Evolutionary conservation across 1,284 basidiomycete species (phyloP).

Genomic region (Pascua guehoae): DNA sequence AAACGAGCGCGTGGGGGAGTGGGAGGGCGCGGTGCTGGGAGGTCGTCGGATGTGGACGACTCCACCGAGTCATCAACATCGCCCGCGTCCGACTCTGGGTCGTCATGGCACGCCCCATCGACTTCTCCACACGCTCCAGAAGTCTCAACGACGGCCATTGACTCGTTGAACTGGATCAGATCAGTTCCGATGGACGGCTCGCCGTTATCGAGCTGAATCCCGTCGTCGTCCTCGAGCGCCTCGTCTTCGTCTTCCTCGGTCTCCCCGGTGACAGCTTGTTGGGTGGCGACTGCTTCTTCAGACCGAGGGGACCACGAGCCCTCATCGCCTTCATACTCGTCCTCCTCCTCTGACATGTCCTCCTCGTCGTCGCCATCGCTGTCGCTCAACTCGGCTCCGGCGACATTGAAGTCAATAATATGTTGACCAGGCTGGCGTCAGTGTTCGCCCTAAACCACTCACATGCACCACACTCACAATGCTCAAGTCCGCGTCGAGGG

Average conservation of each 20-base stretch:
- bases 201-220: slow-evolving; percentile 2
- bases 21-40: neutral
- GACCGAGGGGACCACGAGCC: no score
- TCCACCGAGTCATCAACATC: neutral
- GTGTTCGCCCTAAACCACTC: neutral
- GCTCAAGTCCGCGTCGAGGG: slow-evolving; percentile 33
- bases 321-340: slow-evolving; percentile 9
- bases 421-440: slow-evolving; percentile 25
- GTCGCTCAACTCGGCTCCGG: slow-evolving; percentile 5
- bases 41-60: neutral
- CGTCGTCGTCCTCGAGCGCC: slow-evolving; percentile 6
- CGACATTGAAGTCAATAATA: slow-evolving; percentile 18
- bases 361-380: slow-evolving; percentile 7
- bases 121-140: no score
- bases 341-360: neutral
- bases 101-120: neutral
- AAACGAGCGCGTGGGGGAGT: slow-evolving; percentile 18
- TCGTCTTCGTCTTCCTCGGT: slow-evolving; percentile 5
- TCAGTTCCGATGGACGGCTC: slow-evolving; percentile 3
- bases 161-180: no score
- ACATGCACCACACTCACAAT: slow-evolving; percentile 25
- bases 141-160: no score
- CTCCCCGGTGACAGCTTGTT: neutral
- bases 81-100: slow-evolving; percentile 7
- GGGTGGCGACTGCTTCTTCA: slow-evolving; percentile 5